Evolutionary conservation across 345 rosid genomes (phyloP).

Genomic region (Conringia planisiliqua): DNA sequence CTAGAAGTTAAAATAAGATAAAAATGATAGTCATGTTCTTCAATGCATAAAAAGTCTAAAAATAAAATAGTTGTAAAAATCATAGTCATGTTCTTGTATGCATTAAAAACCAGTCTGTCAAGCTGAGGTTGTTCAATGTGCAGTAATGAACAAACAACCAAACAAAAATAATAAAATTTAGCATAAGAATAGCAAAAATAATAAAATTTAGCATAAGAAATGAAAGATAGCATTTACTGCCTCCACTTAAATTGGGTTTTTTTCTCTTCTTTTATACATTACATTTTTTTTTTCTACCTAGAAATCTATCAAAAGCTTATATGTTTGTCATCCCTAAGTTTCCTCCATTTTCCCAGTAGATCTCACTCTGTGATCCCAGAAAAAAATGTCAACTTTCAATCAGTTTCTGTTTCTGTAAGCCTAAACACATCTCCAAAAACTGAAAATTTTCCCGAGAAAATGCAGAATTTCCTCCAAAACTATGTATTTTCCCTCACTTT

Average conservation of each 20-base stretch:
- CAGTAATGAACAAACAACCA: slow-evolving; percentile 32
- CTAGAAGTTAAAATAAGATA: background rate
- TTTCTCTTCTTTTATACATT: background rate
- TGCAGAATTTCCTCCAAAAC: slow-evolving; percentile 1
- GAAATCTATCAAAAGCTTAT: too few relatives aligned
- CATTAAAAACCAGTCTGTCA: slow-evolving; percentile 27
- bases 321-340: background rate
- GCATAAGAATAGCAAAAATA: too few relatives aligned
- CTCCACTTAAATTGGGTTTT: slow-evolving; percentile 12
- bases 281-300: too few relatives aligned
- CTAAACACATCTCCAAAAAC: slow-evolving; percentile 2
- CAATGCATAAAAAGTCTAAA: background rate
- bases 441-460: slow-evolving; percentile 16
- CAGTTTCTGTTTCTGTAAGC: slow-evolving; percentile 16
- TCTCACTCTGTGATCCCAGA: slow-evolving; percentile 17
- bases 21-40: background rate
- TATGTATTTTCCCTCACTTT: slow-evolving; percentile 27
- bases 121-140: slow-evolving; percentile 24
- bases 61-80: background rate
- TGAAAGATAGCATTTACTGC: slow-evolving; percentile 11
- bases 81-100: background rate
- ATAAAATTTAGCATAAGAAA: background rate
- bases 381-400: background rate
- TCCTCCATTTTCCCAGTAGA: background rate
- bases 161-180: background rate